These are phyloP conservation scores for Oryza meridionalis DNA, from an alignment of 176 grass and related monocot genomes.

Conservation along the genomic window DNA sequence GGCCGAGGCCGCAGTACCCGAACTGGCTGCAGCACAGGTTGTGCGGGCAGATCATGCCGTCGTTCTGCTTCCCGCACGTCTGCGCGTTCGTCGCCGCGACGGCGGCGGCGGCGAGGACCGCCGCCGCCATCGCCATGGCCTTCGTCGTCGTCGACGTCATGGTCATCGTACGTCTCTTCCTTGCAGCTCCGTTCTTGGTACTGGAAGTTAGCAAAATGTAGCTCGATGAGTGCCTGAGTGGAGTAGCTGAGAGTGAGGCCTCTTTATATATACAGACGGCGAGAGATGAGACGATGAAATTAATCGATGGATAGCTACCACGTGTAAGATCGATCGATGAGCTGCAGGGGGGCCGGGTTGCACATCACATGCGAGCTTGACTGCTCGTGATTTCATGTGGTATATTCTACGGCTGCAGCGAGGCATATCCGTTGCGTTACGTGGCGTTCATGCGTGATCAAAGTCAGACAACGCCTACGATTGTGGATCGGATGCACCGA, in stretches of 20 bases:
- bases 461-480: not conserved
- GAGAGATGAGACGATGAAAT: not conserved
- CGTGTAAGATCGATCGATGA: too few species aligned
- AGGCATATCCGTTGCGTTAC: too few species aligned
- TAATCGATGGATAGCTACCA: too few species aligned
- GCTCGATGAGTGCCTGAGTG: not conserved
- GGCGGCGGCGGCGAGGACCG: too few species aligned
- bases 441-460: not conserved
- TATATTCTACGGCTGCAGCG: too few species aligned
- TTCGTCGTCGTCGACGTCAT: not conserved
- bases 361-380: not conserved
- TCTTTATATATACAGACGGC: not conserved
- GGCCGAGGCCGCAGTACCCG: not conserved
- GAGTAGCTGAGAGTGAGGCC: not conserved
- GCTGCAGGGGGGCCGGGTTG: not conserved
- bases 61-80: not conserved
- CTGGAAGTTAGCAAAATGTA: too few species aligned
- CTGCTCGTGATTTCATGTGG: not conserved
- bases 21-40: constrained; percentile 12
- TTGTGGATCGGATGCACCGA: not conserved
- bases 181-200: too few species aligned
- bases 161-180: not conserved
- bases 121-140: not conserved
- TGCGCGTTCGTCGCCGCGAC: not conserved
- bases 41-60: not conserved